Percentiles rank a stretch among this genome's conserved stretches.
phyloP scores from a whole-genome alignment of 768 basidiomycete species.

The Rhizopogon sp. region DNA sequence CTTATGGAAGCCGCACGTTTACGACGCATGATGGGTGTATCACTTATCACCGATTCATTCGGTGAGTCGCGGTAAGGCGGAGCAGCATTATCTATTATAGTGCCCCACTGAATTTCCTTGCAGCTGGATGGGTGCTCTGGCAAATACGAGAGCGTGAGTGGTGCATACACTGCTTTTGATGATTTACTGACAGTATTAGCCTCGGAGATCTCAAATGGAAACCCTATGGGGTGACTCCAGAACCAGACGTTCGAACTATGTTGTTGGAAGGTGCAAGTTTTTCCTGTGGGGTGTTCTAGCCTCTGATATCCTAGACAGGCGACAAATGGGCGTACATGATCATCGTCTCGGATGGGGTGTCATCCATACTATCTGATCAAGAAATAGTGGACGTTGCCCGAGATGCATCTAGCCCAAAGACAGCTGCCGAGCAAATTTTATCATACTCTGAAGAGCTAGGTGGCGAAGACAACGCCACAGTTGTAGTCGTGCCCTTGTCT shows the following conservation, averaged over 20 bases:
- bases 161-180: not conserved
- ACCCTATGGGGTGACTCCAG: slow-evolving; percentile 86
- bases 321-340: slow-evolving; percentile 82
- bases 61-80: slow-evolving; percentile 75
- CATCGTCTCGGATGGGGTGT: slow-evolving; percentile 90
- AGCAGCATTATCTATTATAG: not conserved
- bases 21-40: slow-evolving; percentile 85
- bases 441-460: slow-evolving; percentile 85
- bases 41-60: slow-evolving; percentile 88
- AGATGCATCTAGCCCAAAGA: slow-evolving; percentile 61
- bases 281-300: not conserved
- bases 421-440: slow-evolving; percentile 80
- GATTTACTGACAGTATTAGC: slow-evolving; percentile 33
- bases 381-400: slow-evolving; percentile 92
- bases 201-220: slow-evolving; percentile 89
- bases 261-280: slow-evolving; percentile 60
- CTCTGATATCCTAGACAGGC: slow-evolving; percentile 39
- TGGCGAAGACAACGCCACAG: slow-evolving; percentile 84
- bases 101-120: not conserved
- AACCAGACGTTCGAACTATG: slow-evolving; percentile 80
- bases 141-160: slow-evolving; percentile 82
- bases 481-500: slow-evolving; percentile 83
- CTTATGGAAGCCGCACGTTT: slow-evolving; percentile 80
- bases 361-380: slow-evolving; percentile 86
- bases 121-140: slow-evolving; percentile 94